A percentile compares a stretch with the other conserved stretches of the same genome.
Conservation (phyloP, 169 alveolate species). For the Theileria luwenshuni region DNA sequence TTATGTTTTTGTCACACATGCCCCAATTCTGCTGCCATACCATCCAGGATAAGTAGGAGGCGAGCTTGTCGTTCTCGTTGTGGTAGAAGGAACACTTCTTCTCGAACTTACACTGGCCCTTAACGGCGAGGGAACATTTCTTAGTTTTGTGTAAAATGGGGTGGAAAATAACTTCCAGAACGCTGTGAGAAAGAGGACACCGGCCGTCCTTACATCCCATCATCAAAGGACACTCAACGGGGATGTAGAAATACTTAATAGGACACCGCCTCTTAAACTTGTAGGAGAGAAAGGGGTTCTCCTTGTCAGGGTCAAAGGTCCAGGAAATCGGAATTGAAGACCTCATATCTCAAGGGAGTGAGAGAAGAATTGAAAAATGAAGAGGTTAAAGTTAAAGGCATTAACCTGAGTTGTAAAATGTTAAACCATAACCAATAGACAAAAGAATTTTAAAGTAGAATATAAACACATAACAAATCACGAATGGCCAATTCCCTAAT, state of each 20-base stretch:
- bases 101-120: conserved; percentile 67
- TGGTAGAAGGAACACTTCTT: conserved; percentile 75
- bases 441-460: too few species aligned
- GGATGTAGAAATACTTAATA: conserved; percentile 77
- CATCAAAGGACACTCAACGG: conserved; percentile 82
- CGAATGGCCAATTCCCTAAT: too few species aligned
- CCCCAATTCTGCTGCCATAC: conserved; percentile 77
- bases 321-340: conserved; percentile 68
- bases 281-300: conserved; percentile 65
- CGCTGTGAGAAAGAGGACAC: conserved; percentile 84
- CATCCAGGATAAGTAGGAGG: conserved; percentile 72
- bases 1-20: conserved; percentile 64
- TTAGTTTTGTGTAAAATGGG: conserved; percentile 84
- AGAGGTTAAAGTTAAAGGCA: too few species aligned
- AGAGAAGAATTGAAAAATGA: too few species aligned
- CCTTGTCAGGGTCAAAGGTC: conserved; percentile 59
- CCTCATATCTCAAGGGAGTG: too few species aligned
- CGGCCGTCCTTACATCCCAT: conserved; percentile 76
- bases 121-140: conserved; percentile 70
- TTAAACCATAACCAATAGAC: too few species aligned
- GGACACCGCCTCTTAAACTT: conserved; percentile 81
- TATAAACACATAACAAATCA: too few species aligned
- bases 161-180: conserved; percentile 81
- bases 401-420: too few species aligned
- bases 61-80: conserved; percentile 66